A percentile compares a stretch with the other conserved stretches of the same genome.
Evolutionary conservation across 1,284 basidiomycete genomes (phyloP).

Genomic region (Puccinia triticina): DNA sequence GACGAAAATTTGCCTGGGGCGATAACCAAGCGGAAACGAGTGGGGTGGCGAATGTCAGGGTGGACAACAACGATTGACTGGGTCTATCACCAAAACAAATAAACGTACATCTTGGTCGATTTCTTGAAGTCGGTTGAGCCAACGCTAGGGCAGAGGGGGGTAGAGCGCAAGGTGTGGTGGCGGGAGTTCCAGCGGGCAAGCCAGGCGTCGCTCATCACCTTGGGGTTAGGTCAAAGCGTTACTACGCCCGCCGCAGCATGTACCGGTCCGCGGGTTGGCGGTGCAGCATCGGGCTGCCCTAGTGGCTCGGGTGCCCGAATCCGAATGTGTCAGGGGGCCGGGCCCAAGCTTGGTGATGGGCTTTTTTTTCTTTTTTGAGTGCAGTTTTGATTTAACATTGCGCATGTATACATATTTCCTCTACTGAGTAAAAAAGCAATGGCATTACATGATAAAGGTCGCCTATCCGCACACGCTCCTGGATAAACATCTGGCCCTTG

Average conservation of each 20-base stretch:
- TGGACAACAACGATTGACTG: not conserved
- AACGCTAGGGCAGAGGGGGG: not conserved
- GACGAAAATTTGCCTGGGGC: slow-evolving; percentile 42
- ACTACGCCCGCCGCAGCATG: slow-evolving; percentile 1
- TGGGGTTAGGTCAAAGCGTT: slow-evolving; percentile 26
- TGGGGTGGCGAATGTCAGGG: not conserved
- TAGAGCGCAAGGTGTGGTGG: not conserved
- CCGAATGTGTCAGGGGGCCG: no score
- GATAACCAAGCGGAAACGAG: not conserved
- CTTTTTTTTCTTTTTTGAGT: no score
- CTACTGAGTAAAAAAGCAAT: no score
- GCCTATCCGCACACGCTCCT: no score
- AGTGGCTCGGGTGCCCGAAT: no score
- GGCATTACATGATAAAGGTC: no score
- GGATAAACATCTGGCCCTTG: no score
- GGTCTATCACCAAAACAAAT: no score
- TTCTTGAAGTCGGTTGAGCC: not conserved
- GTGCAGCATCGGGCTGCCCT: no score
- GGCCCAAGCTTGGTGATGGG: no score
- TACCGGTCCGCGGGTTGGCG: not conserved
- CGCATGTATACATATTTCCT: no score
- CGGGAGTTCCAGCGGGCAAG: not conserved
- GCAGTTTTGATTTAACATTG: no score
- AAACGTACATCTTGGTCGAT: slow-evolving; percentile 12
- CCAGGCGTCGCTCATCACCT: slow-evolving; percentile 16